phyloP scores from a whole-genome alignment of 106 monocot species.

The Acorus gramineus region DNA sequence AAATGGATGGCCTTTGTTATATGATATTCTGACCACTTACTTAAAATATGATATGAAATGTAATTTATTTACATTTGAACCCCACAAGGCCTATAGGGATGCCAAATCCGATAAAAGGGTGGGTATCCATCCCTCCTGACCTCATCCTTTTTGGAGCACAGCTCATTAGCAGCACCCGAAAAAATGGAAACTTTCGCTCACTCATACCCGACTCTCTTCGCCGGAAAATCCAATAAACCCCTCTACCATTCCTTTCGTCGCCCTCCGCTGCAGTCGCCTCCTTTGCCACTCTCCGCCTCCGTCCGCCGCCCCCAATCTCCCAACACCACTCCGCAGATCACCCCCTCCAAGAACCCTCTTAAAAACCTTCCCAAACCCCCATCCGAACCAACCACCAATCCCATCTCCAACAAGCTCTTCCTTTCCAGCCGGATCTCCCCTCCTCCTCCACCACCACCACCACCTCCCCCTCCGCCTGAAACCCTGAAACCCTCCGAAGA shows the following conservation, averaged over 20 bases:
- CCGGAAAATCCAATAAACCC: not conserved
- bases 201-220: no score
- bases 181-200: no score
- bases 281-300: conserved; percentile 5
- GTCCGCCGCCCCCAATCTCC: conserved; percentile 22
- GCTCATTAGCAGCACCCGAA: no score
- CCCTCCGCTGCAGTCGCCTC: conserved; percentile 2
- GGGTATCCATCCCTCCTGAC: no score
- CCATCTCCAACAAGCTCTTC: conserved; percentile 68
- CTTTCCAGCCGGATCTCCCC: conserved; percentile 67
- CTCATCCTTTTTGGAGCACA: no score
- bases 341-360: not conserved
- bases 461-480: conserved; percentile 1
- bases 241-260: conserved; percentile 6
- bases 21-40: no score
- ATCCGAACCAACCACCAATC: conserved; percentile 23
- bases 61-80: no score
- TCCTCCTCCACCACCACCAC: conserved; percentile 42
- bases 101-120: no score
- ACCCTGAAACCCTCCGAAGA: not conserved
- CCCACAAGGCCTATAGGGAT: no score
- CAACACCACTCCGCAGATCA: not conserved
- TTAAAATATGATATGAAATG: no score
- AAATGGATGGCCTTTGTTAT: no score
- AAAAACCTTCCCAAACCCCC: not conserved